Base-by-base conservation (phyloP, 176 grass and related monocot genomes). In the Metroxylon sagu region DNA sequence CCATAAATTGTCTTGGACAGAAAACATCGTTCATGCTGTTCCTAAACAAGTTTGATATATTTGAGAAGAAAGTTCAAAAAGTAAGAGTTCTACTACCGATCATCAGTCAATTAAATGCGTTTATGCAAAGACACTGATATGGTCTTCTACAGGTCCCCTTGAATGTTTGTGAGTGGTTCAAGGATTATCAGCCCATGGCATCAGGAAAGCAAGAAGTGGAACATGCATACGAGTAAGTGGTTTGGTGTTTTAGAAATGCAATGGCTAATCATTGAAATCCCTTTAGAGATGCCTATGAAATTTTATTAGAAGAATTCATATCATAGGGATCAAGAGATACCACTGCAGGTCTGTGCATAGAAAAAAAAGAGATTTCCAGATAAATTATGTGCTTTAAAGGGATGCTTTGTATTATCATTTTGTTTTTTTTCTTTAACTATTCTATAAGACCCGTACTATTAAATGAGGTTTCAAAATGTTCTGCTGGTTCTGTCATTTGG, bases 1-100 rank as follows among this genome's bases (percentile, higher is more conserved):
- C 8, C 35, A 43, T 4, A 0, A 49, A 57, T 49, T 62, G 5
- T 60, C 25, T 77, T 80, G 63, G 31, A 48, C 83, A 97, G 92
- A 97, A 97, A 81, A 91, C 87, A 68, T 91, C 92, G 28, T 97
- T 97, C 70, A 88, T 97, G 81, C 29, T 97, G 62, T 97, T 97
- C 55, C 87, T 97, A 48, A 97, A 97, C 52, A 97, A 97, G 69
- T 97, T 97, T 17, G 92, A 97, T 72, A 91, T 97, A 74, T 97
- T 97, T 58, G 92, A 97, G 73, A 83, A 74, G 81, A 97, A 97
- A 68, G 80, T 91, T 77, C 87, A 97, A 57, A 91, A 91, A 76
- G 92, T 88, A 54, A 78, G 62, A 68, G 21, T 68, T 68, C 1
- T 51, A 39, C 0, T 16, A 10, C 53, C 16, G 3, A 53, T 6